phyloP scores from a whole-genome alignment of 208 protist genomes.

The Tritrichomonas foetus region DNA sequence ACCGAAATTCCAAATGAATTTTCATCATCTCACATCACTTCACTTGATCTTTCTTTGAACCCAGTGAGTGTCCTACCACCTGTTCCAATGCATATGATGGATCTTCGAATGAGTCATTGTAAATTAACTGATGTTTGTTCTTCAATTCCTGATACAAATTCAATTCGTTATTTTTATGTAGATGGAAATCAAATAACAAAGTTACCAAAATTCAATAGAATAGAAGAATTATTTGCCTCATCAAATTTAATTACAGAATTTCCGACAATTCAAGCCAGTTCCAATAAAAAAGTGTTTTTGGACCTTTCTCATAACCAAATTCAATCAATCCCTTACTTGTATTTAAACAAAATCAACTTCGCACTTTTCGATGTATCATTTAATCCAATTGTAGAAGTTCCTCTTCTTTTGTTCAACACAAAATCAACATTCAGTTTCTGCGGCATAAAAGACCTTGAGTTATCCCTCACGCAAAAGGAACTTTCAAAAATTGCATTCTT shows the following conservation, averaged over 20 bases:
- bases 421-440: neutral
- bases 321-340: neutral
- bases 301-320: constrained; percentile 4
- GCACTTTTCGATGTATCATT: neutral
- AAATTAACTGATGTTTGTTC: too few relatives aligned
- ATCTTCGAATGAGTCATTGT: too few relatives aligned
- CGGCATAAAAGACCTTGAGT: neutral
- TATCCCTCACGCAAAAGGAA: neutral
- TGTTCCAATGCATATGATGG: too few relatives aligned
- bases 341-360: neutral
- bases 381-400: neutral
- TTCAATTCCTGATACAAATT: too few relatives aligned
- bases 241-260: neutral
- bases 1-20: neutral
- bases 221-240: neutral
- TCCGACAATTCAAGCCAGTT: neutral
- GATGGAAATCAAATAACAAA: too few relatives aligned
- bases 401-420: neutral
- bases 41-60: neutral
- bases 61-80: too few relatives aligned
- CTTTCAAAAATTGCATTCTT: neutral
- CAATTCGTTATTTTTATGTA: too few relatives aligned
- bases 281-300: neutral
- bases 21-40: neutral
- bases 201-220: neutral